Base-by-base conservation (phyloP, 2,329 filamentous ascomycete genomes). In the Monosporascus sp. region DNA sequence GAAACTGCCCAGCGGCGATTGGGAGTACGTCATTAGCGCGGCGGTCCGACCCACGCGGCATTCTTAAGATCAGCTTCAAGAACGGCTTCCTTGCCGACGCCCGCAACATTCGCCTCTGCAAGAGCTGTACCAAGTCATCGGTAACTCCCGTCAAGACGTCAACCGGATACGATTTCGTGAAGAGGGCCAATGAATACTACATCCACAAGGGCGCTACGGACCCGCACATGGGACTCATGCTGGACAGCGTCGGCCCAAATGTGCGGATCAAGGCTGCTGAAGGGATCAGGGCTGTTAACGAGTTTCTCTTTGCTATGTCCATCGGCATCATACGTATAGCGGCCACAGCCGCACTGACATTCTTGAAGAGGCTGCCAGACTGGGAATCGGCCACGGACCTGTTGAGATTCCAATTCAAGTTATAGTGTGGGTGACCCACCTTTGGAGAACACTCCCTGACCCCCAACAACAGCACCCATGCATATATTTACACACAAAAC, bases 1-100 rank as follows among this genome's bases (percentile, higher is more conserved):
- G 81, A 83, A 84, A 58, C 81, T 72, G 0, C 73, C 84, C 0
- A 69, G 78, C 17, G 75, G 73, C 0, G 77, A 85, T 31, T 85
- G 81, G 80, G 72, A 71, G 7, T 85, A 83, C 56, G 79, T 85
- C 14, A 60, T 65, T 0, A 63, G 73, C 6, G 61, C 72, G 0
- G 72, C 70, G 0, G 79, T 83, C 20, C 20, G 20, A 22, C 20
- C 20, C 20, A 22, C 20, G 20, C 20, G 20, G 3, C 0, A 69
- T 74, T 1, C 69, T 85, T 7, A 85, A 85, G 61, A 80, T 85
- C 49, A 85, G 85, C 48, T 84, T 85, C 52, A 81, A 85, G 59
- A 85, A 82, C 58, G 80, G 83, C 60, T 85, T 77, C 56, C 72
- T 85, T 0, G 28, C 70, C 2, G 68, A 78, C 0, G 61, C 74